Evolutionary conservation across 1,139 yeast genomes (phyloP), one percentile per base, ranked within the genome.

Genomic region (Debaryomyces coudertii): DNA sequence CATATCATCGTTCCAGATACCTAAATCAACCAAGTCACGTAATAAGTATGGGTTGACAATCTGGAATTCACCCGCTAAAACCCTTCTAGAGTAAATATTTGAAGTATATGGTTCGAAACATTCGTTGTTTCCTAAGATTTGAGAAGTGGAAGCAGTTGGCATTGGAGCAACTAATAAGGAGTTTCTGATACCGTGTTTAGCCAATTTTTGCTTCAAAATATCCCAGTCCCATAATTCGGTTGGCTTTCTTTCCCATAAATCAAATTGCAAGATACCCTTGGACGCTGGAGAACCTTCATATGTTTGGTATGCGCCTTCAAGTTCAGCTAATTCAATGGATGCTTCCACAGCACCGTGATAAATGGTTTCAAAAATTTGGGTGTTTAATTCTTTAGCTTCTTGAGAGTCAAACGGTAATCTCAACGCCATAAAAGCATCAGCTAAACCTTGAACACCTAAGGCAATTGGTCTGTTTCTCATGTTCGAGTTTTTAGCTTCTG

Each of bases 1-100:
- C 87, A 90, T 83, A 48, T 81, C 74, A 46, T 83, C 87, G 61
- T 77, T 79, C 97, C 97, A 89, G 48, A 89, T 68, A 36, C 93
- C 95, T 67, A 88, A 71, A 58, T 87, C 95, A 45, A 87, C 88
- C 60, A 89, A 76, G 60, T 89, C 97, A 62, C 83, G 82, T 58
- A 89, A 74, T 66, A 89, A 68, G 74, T 87, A 87, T 54, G 90
- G 90, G 71, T 89, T 89, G 51, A 89, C 95, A 53, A 89, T 79
- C 70, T 89, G 96, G 76, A 85, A 89, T 62, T 89, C 96, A 45
- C 96, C 96, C 30, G 96, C 86, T 40, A 87, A 72, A 18, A 88
- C 96, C 64, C 96, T 83, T 62, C 96, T 83, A 42, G 90, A 82
- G 71, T 88, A 89, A 60, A 89, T 85, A 69, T 89, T 89, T 38